A percentile compares a stretch with the other conserved stretches of the same genome.
Conservation (phyloP, 108 stramenopile species). For the Schizochytrium sp. region DNA sequence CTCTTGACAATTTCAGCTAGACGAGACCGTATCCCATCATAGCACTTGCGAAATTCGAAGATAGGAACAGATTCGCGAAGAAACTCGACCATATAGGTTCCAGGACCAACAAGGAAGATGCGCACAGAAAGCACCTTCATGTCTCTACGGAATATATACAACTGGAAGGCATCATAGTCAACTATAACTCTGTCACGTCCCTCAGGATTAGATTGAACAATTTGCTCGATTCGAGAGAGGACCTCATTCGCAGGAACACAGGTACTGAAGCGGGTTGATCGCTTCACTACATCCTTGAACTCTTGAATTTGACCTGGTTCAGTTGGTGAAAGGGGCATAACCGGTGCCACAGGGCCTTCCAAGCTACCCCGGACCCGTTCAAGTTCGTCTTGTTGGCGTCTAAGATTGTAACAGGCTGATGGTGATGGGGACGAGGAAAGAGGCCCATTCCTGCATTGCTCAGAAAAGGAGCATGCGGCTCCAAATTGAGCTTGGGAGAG, state of each 20-base stretch:
- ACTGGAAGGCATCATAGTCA: slow-evolving; percentile 42
- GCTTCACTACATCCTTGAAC: slow-evolving; percentile 51
- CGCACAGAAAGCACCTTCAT: slow-evolving; percentile 1
- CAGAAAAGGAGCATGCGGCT: too few relatives aligned
- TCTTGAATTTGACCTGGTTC: background rate
- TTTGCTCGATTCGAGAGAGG: background rate
- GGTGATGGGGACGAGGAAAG: too few relatives aligned
- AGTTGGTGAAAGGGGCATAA: background rate
- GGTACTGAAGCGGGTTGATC: slow-evolving; percentile 43
- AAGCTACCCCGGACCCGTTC: too few relatives aligned
- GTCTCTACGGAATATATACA: background rate
- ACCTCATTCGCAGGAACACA: slow-evolving; percentile 53
- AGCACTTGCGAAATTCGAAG: background rate
- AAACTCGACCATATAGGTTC: slow-evolving; percentile 54
- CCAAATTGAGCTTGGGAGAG: too few relatives aligned
- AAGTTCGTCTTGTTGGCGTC: too few relatives aligned
- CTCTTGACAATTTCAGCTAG: slow-evolving; percentile 56
- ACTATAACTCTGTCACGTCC: background rate
- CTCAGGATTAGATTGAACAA: background rate
- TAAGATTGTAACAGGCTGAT: too few relatives aligned
- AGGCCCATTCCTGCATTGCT: too few relatives aligned
- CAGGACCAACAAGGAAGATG: slow-evolving; percentile 23
- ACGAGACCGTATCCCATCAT: slow-evolving; percentile 22
- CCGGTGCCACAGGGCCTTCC: background rate
- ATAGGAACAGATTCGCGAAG: background rate